Conservation (phyloP, 768 basidiomycete genomes). For the Auricularia cornea region DNA sequence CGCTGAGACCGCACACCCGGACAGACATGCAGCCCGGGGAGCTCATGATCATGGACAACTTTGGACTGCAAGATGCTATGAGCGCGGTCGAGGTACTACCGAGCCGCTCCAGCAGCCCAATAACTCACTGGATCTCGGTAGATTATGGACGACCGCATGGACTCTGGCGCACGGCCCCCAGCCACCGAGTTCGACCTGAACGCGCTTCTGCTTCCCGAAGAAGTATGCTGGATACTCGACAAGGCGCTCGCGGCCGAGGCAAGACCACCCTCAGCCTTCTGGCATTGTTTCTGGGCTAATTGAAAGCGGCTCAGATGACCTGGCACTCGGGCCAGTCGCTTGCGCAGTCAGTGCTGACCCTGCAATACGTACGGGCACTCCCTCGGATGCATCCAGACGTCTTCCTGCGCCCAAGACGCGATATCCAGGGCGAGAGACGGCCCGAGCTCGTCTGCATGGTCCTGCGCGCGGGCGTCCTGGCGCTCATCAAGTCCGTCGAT, state of each 20-base stretch:
- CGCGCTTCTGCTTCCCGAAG: conserved; percentile 57
- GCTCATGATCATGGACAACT: conserved; percentile 58
- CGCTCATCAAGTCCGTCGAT: conserved; percentile 73
- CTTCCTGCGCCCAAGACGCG: conserved; percentile 20
- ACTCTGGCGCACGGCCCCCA: conserved; percentile 52
- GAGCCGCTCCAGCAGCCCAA: conserved; percentile 13
- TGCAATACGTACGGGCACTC: conserved; percentile 62
- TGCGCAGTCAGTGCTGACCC: conserved; percentile 78
- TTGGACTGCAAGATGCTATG: conserved; percentile 85
- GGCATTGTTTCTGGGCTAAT: neutral
- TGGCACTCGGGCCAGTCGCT: conserved; percentile 83
- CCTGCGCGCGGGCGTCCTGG: conserved; percentile 57
- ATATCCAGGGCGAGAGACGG: conserved; percentile 39
- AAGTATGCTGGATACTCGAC: conserved; percentile 86
- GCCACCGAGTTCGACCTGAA: conserved; percentile 48
- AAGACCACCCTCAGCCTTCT: neutral
- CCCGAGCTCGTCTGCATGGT: conserved; percentile 58
- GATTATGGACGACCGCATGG: conserved; percentile 87
- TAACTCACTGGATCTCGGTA: conserved; percentile 22
- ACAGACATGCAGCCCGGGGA: conserved; percentile 56
- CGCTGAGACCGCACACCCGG: conserved; percentile 1
- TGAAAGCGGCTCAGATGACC: conserved; percentile 52
- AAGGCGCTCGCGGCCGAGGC: conserved; percentile 70
- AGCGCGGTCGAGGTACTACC: conserved; percentile 65
- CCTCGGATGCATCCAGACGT: conserved; percentile 45